These are phyloP conservation scores for Russula virescens DNA, from an alignment of 768 basidiomycete genomes.

Conservation along the genomic window DNA sequence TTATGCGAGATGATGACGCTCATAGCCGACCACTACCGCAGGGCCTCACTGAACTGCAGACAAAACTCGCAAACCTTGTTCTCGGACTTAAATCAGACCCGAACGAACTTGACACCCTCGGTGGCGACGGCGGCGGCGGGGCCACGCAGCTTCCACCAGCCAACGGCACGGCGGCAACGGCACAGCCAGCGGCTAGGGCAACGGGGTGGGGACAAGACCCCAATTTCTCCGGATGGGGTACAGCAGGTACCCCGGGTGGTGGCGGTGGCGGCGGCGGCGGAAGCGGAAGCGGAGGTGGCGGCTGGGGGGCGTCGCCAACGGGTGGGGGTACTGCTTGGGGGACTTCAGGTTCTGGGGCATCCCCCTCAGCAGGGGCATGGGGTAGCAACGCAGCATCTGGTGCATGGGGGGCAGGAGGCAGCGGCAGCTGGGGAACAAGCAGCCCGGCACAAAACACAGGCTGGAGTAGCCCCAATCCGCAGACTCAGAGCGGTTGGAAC, in stretches of 20 bases:
- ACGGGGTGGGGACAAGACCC: constrained; percentile 16
- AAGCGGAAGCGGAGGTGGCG: constrained; percentile 1
- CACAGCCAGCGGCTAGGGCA: constrained; percentile 15
- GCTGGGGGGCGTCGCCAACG: constrained; percentile 15
- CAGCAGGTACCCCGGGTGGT: constrained; percentile 4
- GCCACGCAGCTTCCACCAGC: constrained; percentile 11
- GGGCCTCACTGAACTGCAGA: constrained; percentile 75
- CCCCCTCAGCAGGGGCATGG: constrained; percentile 29
- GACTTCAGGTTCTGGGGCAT: constrained; percentile 22
- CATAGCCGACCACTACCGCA: constrained; percentile 28
- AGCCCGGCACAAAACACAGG: constrained; percentile 31
- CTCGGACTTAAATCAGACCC: constrained; percentile 53
- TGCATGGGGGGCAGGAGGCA: constrained; percentile 26
- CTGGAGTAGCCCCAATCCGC: constrained; percentile 29
- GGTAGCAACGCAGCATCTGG: constrained; percentile 36
- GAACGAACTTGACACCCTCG: constrained; percentile 44
- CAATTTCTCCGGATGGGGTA: constrained; percentile 18
- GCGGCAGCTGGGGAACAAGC: constrained; percentile 28
- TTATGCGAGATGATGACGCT: background rate
- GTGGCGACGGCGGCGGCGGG: constrained; percentile 30
- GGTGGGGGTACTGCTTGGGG: constrained; percentile 15
- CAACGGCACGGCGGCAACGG: constrained; percentile 9
- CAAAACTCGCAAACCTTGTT: constrained; percentile 74
- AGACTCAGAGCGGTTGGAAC: constrained; percentile 30
- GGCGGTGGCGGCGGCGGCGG: background rate